Evolutionary conservation across 768 basidiomycete genomes (phyloP).

Genomic region (Leccinum fibrillosum): DNA sequence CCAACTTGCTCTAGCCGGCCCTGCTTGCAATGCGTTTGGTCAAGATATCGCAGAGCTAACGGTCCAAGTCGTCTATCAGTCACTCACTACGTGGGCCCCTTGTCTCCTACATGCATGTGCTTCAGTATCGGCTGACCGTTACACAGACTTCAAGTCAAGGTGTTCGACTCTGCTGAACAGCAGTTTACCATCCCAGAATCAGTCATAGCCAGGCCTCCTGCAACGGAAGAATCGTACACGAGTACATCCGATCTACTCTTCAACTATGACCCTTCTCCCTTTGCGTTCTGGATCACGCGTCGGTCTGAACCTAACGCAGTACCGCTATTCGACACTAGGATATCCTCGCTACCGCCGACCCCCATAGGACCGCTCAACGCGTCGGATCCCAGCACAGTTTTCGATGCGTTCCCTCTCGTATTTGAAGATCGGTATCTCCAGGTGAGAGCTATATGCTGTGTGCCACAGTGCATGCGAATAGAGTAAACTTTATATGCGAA

Average conservation of each 20-base stretch:
- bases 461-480: not conserved
- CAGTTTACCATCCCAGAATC: slow-evolving; percentile 66
- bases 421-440: slow-evolving; percentile 81
- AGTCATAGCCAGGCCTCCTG: slow-evolving; percentile 41
- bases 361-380: slow-evolving; percentile 51
- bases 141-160: slow-evolving; percentile 62
- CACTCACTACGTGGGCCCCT: slow-evolving; percentile 39
- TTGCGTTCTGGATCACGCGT: slow-evolving; percentile 78
- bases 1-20: slow-evolving; percentile 48
- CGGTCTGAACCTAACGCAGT: slow-evolving; percentile 48
- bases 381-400: slow-evolving; percentile 46
- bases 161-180: slow-evolving; percentile 52
- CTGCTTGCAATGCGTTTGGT: slow-evolving; percentile 63
- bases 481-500: not conserved
- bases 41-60: slow-evolving; percentile 53
- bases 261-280: slow-evolving; percentile 59
- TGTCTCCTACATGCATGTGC: not conserved
- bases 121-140: not conserved
- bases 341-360: slow-evolving; percentile 53
- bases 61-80: slow-evolving; percentile 63
- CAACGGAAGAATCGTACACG: slow-evolving; percentile 32
- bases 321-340: slow-evolving; percentile 69
- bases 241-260: slow-evolving; percentile 59
- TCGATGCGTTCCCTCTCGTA: slow-evolving; percentile 63
- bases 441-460: slow-evolving; percentile 27